A percentile compares a stretch with the other conserved stretches of the same genome.
Evolutionary conservation across 805 yeast genomes (phyloP).

Genomic region (Tetrapisispora fleetii): DNA sequence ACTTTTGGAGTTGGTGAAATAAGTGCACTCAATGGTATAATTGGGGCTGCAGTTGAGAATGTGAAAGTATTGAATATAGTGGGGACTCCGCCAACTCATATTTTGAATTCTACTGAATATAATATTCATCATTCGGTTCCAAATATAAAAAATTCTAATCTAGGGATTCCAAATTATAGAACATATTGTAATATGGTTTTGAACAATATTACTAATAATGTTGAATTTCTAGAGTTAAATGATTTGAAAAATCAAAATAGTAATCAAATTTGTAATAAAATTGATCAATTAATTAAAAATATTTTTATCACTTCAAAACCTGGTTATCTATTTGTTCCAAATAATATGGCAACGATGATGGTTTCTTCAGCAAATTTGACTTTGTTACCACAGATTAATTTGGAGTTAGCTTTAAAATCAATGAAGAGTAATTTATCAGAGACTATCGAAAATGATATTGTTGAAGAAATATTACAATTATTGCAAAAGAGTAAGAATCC

Average conservation of each 20-base stretch:
- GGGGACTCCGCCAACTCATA: conserved; percentile 34
- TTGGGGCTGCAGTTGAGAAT: conserved; percentile 76
- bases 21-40: conserved; percentile 71
- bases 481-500: conserved; percentile 50
- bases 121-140: conserved; percentile 57
- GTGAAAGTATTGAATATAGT: conserved; percentile 78
- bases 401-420: conserved; percentile 6
- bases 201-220: conserved; percentile 45
- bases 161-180: conserved; percentile 49
- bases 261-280: conserved; percentile 37
- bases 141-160: conserved; percentile 30
- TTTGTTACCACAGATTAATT: conserved; percentile 9
- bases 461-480: conserved; percentile 37
- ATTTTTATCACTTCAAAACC: conserved; percentile 59
- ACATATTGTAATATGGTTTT: conserved; percentile 56
- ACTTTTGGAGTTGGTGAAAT: conserved; percentile 90
- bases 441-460: conserved; percentile 24
- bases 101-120: conserved; percentile 8
- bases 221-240: conserved; percentile 34
- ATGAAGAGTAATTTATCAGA: not conserved
- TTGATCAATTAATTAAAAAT: conserved; percentile 55
- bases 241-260: conserved; percentile 13
- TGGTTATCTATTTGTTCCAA: conserved; percentile 72
- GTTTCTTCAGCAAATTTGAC: conserved; percentile 15
- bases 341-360: conserved; percentile 45